phyloP scores from a whole-genome alignment of 1,284 basidiomycete genomes.

The Cryptococcus jaspeensis region DNA sequence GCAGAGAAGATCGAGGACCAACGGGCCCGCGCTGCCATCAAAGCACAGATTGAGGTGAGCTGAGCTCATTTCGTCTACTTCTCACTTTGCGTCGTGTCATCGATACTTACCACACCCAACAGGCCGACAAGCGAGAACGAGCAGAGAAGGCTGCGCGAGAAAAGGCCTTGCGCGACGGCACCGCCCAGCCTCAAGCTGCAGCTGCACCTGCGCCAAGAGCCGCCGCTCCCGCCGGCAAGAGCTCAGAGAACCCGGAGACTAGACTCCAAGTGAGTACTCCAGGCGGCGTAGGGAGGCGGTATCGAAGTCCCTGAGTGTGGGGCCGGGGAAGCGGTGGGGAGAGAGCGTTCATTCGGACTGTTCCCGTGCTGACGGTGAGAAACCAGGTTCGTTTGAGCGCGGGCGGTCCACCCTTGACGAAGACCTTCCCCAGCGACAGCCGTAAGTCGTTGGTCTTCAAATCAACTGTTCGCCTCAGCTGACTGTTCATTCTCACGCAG shows the following conservation, averaged over 20 bases:
- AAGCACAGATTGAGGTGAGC: conserved; percentile 76
- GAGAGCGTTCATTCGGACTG: background rate
- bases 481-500: conserved; percentile 49
- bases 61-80: background rate
- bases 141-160: conserved; percentile 82
- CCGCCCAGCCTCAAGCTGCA: conserved; percentile 32
- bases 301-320: no score
- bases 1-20: conserved; percentile 82
- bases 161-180: conserved; percentile 79
- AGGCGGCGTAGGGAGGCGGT: no score
- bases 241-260: conserved; percentile 76
- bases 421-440: conserved; percentile 72
- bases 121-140: conserved; percentile 80
- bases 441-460: conserved; percentile 57
- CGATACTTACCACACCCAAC: conserved; percentile 4
- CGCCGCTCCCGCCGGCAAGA: conserved; percentile 55
- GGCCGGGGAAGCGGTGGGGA: background rate
- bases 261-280: conserved; percentile 59
- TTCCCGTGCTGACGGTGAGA: conserved; percentile 1
- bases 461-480: background rate
- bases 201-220: conserved; percentile 52
- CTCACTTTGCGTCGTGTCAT: background rate
- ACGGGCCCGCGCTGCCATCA: conserved; percentile 76
- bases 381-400: conserved; percentile 70
- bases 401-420: conserved; percentile 75